A percentile compares a stretch with the other conserved stretches of the same genome.
Conservation (phyloP, 2,329 filamentous ascomycete species). For the Cadophora sp. region DNA sequence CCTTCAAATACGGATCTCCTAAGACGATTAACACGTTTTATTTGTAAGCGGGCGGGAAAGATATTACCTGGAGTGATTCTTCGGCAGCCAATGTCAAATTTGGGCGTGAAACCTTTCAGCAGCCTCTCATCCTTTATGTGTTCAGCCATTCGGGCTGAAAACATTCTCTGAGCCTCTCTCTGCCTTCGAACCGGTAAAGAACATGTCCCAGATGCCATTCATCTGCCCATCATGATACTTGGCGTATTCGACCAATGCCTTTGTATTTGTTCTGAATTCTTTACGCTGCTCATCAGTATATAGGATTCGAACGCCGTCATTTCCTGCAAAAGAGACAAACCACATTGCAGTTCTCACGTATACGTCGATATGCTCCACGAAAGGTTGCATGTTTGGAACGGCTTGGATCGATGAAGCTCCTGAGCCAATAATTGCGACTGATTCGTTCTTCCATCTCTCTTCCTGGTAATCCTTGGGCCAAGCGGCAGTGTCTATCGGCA, state of each 20-base stretch:
- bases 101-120: constrained; percentile 48
- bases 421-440: constrained; percentile 49
- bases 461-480: constrained; percentile 49
- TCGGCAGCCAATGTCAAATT: constrained; percentile 52
- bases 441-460: constrained; percentile 38
- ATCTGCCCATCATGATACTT: constrained; percentile 47
- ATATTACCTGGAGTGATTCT: constrained; percentile 49
- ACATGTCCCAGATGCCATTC: constrained; percentile 54
- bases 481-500: constrained; percentile 48
- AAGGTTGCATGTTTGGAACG: constrained; percentile 47
- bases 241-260: constrained; percentile 33
- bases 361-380: constrained; percentile 52
- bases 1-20: constrained; percentile 57
- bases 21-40: constrained; percentile 20
- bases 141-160: constrained; percentile 53
- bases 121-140: constrained; percentile 58
- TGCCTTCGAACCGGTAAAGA: constrained; percentile 53
- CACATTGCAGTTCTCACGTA: constrained; percentile 59
- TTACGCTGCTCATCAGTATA: constrained; percentile 52
- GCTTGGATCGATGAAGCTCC: constrained; percentile 48
- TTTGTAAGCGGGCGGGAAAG: neutral
- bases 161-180: constrained; percentile 46
- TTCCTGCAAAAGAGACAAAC: constrained; percentile 54
- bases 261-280: constrained; percentile 50
- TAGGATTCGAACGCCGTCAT: constrained; percentile 52